Base-by-base conservation (phyloP, 192 early-diverging fungal genomes). In the Backusella australiensis region DNA sequence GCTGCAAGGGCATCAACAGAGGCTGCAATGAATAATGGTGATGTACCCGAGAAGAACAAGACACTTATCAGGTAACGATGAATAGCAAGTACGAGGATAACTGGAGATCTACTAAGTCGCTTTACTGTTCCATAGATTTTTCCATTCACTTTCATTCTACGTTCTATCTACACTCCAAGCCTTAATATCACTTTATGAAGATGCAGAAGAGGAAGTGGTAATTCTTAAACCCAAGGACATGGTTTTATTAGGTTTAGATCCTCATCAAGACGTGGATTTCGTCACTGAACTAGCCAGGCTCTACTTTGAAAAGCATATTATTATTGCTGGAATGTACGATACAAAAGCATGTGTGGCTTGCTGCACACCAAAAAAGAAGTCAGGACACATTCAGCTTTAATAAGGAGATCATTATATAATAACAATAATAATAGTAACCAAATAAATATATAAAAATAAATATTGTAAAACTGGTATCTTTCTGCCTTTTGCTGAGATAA, bases 231-330 rank as follows among this genome's bases (percentile, higher is more conserved):
- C 77, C 9, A 73, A 82, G 12, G 83, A 89, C 29, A 77, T 89
- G 42, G 76, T 74, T 19, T 56, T 78, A 21, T 53, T 89, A 34
- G 86, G 88, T 0, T 66, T 89, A 23, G 86, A 88, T 69, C 79
- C 82, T 6, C 36, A 39, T 4, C 77, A 70, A 9, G 88, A 89
- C 76, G 77, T 42, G 1, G 67, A 44, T 8, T 84, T 87, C 76
- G 76, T 89, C 4, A 34, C 75, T 53, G 83, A 85, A 44, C 75
- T 89, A 7, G 75, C 79, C 21, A 70, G 59, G 32, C 26, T 86
- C n/a, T 89, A 89, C 65, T 87, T 87, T 76, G 78, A 71, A 19
- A 78, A 82, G 44, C 35, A 80, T 9, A 69, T 89, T 29, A 59
- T 72, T 21, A 77, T 81, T 29, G 71, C 75, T 35, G 56, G 71